These are phyloP conservation scores for Lindgomyces ingoldianus DNA, from an alignment of 495 filamentous ascomycete species.

Conservation along the genomic window DNA sequence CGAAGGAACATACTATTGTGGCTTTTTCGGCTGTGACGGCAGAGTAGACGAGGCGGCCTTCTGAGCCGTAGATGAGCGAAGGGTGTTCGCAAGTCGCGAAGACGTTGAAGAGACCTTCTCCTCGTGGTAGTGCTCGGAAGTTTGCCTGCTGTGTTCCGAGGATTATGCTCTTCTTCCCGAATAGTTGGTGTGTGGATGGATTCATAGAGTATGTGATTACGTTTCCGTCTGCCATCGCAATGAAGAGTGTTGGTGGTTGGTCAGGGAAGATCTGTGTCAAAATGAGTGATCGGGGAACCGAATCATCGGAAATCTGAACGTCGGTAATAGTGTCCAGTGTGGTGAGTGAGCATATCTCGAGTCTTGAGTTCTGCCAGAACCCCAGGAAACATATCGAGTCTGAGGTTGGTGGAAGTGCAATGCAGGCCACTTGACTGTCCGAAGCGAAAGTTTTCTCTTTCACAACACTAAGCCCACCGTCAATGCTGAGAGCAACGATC, in stretches of 20 bases:
- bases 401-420: constrained; percentile 62
- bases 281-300: constrained; percentile 76
- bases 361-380: constrained; percentile 75
- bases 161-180: constrained; percentile 74
- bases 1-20: constrained; percentile 75
- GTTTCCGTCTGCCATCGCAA: constrained; percentile 93
- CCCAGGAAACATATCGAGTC: constrained; percentile 68
- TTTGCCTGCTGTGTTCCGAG: constrained; percentile 82
- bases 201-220: constrained; percentile 84
- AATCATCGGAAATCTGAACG: constrained; percentile 56
- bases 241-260: constrained; percentile 73
- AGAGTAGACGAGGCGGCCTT: constrained; percentile 87
- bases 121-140: constrained; percentile 72
- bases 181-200: constrained; percentile 57
- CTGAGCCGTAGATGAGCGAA: constrained; percentile 84
- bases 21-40: constrained; percentile 92
- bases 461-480: constrained; percentile 57
- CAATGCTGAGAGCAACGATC: constrained; percentile 66
- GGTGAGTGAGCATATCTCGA: constrained; percentile 55
- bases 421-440: constrained; percentile 77
- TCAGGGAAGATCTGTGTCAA: constrained; percentile 68
- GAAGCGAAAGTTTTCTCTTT: constrained; percentile 60
- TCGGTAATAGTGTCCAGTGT: constrained; percentile 64
- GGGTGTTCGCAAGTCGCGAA: constrained; percentile 94
- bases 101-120: constrained; percentile 69